Conservation (phyloP, 2,329 filamentous ascomycete genomes). For the Talaromyces sp. region DNA sequence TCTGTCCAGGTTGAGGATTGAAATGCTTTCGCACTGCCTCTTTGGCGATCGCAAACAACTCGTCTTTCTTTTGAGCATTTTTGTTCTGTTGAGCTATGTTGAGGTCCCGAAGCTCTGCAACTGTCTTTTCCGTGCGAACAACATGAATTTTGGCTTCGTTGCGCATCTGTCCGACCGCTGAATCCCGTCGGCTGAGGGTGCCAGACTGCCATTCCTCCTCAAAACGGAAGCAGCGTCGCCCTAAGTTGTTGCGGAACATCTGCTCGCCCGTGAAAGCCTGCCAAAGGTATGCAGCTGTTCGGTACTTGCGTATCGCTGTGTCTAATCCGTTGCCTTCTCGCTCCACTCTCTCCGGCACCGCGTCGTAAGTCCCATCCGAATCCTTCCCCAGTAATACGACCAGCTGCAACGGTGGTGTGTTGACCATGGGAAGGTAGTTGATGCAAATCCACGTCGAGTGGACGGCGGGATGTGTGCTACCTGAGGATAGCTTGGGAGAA, state of each 20-base stretch:
- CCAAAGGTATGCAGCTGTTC: constrained; percentile 95
- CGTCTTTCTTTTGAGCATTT: constrained; percentile 68
- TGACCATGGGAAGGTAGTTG: constrained; percentile 80
- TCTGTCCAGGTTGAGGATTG: constrained; percentile 72
- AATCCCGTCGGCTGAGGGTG: constrained; percentile 75
- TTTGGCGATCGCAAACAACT: constrained; percentile 74
- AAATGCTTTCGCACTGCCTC: constrained; percentile 81
- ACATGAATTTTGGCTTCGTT: constrained; percentile 91
- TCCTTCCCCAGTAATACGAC: constrained; percentile 87
- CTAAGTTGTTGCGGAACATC: constrained; percentile 87
- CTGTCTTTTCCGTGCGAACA: constrained; percentile 78
- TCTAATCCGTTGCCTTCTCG: constrained; percentile 82
- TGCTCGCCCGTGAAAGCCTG: constrained; percentile 96
- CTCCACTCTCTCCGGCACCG: constrained; percentile 72
- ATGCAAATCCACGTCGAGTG: constrained; percentile 81
- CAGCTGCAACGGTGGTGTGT: constrained; percentile 81
- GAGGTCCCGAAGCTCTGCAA: constrained; percentile 78
- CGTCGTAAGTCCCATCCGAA: constrained; percentile 82
- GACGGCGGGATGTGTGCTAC: constrained; percentile 62
- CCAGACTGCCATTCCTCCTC: constrained; percentile 95
- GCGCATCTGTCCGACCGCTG: constrained; percentile 71
- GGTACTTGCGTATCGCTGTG: constrained; percentile 82
- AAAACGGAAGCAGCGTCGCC: constrained; percentile 82
- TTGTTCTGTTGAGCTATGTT: constrained; percentile 77
- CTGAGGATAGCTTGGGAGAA: constrained; percentile 75